Conservation (phyloP, 164 flowering plant species). For the Stephania japonica region DNA sequence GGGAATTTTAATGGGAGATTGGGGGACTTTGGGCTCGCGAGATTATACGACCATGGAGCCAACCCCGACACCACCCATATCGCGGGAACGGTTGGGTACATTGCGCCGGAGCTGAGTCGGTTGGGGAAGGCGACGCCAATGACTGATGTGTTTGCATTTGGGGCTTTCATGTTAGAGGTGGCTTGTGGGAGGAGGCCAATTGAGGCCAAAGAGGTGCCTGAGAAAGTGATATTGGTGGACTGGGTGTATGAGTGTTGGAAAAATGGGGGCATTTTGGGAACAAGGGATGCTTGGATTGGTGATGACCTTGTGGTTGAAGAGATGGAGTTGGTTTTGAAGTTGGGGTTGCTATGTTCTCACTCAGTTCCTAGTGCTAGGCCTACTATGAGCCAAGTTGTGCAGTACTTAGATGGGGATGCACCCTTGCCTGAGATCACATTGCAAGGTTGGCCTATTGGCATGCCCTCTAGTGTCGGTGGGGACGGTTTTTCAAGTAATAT, state of each 20-base stretch:
- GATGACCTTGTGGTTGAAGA: conserved; percentile 21
- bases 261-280: conserved; percentile 28
- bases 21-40: conserved; percentile 59
- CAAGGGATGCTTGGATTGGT: conserved; percentile 28
- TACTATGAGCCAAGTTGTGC: conserved; percentile 40
- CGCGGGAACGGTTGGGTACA: conserved; percentile 57
- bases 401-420: conserved; percentile 40
- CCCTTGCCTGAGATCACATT: conserved; percentile 24
- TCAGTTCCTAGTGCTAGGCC: conserved; percentile 32
- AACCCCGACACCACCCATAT: conserved; percentile 40
- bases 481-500: too few relatives aligned
- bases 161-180: conserved; percentile 48
- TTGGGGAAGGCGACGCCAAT: conserved; percentile 45
- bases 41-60: conserved; percentile 39
- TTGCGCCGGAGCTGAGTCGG: conserved; percentile 53
- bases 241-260: conserved; percentile 36
- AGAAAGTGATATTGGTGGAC: conserved; percentile 32
- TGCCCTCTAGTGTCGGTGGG: too few relatives aligned
- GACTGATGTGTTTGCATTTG: conserved; percentile 51
- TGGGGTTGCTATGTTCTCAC: conserved; percentile 52
- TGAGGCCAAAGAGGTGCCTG: conserved; percentile 16
- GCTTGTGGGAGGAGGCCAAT: conserved; percentile 41
- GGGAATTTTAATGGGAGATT: conserved; percentile 39
- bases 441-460: neutral
- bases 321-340: conserved; percentile 31